Conservation (phyloP, 140 eudicot species). For the Senecio squalidus region DNA sequence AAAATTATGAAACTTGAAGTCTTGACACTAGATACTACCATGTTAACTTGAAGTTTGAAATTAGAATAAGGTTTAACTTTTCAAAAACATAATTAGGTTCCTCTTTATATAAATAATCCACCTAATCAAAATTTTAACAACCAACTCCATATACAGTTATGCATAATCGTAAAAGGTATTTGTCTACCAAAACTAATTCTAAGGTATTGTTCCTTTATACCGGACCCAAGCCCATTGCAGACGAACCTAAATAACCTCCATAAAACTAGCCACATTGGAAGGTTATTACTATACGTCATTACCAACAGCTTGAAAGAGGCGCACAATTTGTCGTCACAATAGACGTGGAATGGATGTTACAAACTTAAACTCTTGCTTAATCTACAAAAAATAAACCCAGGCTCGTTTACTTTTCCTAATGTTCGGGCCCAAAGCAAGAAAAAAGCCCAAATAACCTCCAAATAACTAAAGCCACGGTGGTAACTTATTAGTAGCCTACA, state of each 20-base stretch:
- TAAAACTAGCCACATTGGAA: slow-evolving; percentile 4
- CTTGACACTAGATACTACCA: neutral
- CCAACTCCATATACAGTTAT: neutral
- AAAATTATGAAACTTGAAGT: neutral
- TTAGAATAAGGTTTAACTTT: too few species aligned
- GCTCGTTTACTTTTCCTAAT: slow-evolving; percentile 8
- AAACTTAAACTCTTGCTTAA: neutral
- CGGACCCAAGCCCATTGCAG: slow-evolving; percentile 6
- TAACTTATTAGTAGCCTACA: slow-evolving; percentile 2
- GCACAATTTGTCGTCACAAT: slow-evolving; percentile 4
- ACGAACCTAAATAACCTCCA: neutral
- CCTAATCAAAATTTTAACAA: neutral
- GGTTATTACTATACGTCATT: neutral
- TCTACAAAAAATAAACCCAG: slow-evolving; percentile 14
- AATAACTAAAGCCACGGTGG: neutral
- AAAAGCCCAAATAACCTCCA: slow-evolving; percentile 4
- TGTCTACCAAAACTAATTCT: neutral
- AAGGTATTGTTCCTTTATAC: slow-evolving; percentile 2
- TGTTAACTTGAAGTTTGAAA: neutral
- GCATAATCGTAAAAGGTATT: too few species aligned
- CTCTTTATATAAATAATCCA: too few species aligned
- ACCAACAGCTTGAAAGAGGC: neutral
- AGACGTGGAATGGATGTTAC: neutral
- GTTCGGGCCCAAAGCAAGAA: slow-evolving; percentile 6
- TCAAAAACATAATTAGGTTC: too few species aligned